Evolutionary conservation across 495 filamentous ascomycete genomes (phyloP), one percentile per base, ranked within the genome.

Genomic region (Penicillium desertorum): DNA sequence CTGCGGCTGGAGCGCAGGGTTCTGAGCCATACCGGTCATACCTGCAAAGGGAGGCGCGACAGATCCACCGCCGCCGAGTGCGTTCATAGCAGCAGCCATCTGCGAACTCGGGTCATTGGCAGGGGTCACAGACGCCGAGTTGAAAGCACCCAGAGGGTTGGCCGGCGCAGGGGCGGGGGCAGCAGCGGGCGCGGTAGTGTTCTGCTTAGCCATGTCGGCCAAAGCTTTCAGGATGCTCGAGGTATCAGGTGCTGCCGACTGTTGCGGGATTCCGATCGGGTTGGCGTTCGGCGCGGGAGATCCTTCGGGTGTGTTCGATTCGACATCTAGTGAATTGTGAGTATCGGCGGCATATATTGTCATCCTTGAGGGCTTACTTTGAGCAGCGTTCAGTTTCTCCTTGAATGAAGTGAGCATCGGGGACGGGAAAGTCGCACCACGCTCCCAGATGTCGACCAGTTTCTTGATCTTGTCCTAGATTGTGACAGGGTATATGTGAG

Each of bases 361-460:
- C 8, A 54, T 27, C 14, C 8, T 20, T 19, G 19, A 11, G 9
- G 41, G 30, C 87, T 86, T 88, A 91, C 87, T 83, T 65, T 81
- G 79, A 34, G 82, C 75, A 55, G 83, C 78, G 57, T 81, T 86
- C 68, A 96, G 73, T 72, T 89, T 94, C 66, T 91, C 81, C 70
- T 92, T 96, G 81, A 96, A 96, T 16, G 83, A 83, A 45, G 82
- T 81, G 65, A 98, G 82, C 86, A 96, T 88, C 32, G 84, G 68
- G 20, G 83, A 69, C 25, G 93, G 92, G 74, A 98, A 98, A 27
- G 92, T 98, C 66, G 85, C 85, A 54, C 90, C 91, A 59, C 92
- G 92, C 69, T 98, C 93, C 94, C 94, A 98, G 66, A 98, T 98
- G 70, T 96, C 91, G 76, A 97, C 79, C 66, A 98, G 84, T 71